Evolutionary conservation across 2,329 filamentous ascomycete species (phyloP), one percentile per base, ranked within the genome.

Genomic region (Trichoderma lentiforme): DNA sequence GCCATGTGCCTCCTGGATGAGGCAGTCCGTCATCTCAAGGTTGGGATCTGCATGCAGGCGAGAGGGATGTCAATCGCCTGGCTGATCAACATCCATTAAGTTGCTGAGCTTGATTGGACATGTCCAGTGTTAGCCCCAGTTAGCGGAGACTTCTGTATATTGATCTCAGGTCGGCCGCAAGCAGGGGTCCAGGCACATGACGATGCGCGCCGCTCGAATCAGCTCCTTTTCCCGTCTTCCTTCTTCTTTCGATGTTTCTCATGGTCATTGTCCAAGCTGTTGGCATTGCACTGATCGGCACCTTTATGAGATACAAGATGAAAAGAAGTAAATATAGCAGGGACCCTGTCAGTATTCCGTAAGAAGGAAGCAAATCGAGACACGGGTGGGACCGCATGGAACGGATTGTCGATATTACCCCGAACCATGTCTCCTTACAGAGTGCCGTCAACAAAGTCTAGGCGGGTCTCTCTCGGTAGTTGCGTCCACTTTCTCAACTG

Each of bases 101-200:
- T 21, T 61, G 56, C 66, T 62, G 51, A 28, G 56, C 66, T 36
- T 51, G 57, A 51, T 69, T 62, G 36, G 66, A 56, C 66, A 60
- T 69, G 15, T 69, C 66, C 26, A n/a, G 11, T 51, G n/a, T 7
- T n/a, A 26, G 34, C 65, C 26, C 53, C n/a, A 34, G 34, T n/a
- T 2, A 57, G 63, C 47, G 63, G 47, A 36, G 62, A 64, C 62
- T 64, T 51, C 4, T 5, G 43, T 53, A 28, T 30, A 32, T 26
- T 51, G 56, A 69, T 61, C 66, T 69, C 39, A 26, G n/a, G 36
- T 53, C 47, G 47, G 62, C 62, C 39, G 34, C 28, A 39, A 30
- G 51, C 51, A 67, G 47, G 64, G 64, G 64, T 67, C 64, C 6
- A 53, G 64, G 64, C 64, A 67, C 64, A 67, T 65, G 51, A 65